Conservation (phyloP, 1,284 basidiomycete species). For the Papiliotrema terrestris region DNA sequence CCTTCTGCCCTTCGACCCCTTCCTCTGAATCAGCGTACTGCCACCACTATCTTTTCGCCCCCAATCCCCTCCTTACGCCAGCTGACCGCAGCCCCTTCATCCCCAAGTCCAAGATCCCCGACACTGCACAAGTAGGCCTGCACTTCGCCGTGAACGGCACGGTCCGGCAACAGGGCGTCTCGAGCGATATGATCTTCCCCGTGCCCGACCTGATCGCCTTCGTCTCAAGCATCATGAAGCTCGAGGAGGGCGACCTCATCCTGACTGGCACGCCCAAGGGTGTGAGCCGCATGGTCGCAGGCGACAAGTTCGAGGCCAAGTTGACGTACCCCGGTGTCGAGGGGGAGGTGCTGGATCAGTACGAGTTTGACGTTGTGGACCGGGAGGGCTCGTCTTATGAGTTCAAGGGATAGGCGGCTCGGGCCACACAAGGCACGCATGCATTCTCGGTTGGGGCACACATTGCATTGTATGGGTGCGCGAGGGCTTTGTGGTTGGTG, state of each 20-base stretch:
- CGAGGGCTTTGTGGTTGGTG: too few relatives aligned
- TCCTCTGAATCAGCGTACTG: neutral
- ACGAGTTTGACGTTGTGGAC: conserved; percentile 64
- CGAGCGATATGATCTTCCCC: conserved; percentile 87
- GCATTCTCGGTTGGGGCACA: too few relatives aligned
- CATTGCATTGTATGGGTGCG: too few relatives aligned
- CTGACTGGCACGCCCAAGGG: conserved; percentile 86
- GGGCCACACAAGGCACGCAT: too few relatives aligned
- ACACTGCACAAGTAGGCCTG: conserved; percentile 67
- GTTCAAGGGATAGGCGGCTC: conserved; percentile 52
- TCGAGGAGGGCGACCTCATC: conserved; percentile 89
- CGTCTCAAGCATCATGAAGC: conserved; percentile 89
- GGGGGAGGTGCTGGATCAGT: conserved; percentile 58
- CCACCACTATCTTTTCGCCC: neutral
- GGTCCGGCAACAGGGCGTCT: conserved; percentile 79
- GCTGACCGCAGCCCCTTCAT: conserved; percentile 65
- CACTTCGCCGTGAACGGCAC: conserved; percentile 68
- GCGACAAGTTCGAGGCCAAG: conserved; percentile 74
- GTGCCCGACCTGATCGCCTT: conserved; percentile 89
- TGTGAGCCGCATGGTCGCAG: conserved; percentile 72
- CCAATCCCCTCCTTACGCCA: conserved; percentile 13
- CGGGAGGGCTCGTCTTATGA: conserved; percentile 65
- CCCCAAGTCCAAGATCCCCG: conserved; percentile 64
- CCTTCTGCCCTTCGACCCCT: neutral
- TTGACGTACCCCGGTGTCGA: conserved; percentile 58